Conservation (phyloP, 2,329 filamentous ascomycete genomes). For the Fusarium phyllophilum region DNA sequence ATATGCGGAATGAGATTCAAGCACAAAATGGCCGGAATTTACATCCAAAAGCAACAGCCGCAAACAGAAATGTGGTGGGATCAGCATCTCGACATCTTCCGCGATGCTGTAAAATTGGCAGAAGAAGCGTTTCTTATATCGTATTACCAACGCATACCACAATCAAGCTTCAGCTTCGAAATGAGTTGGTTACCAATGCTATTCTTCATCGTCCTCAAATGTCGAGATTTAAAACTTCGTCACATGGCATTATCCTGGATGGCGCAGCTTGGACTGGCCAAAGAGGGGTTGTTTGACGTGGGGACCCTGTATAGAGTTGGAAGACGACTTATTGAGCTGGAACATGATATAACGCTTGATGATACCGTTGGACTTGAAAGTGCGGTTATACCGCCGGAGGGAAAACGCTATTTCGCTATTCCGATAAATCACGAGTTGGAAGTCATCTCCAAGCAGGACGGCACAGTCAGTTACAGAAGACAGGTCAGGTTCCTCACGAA, state of each 20-base stretch:
- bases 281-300: constrained; percentile 13
- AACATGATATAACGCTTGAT: not conserved
- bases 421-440: constrained; percentile 10
- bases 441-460: not conserved
- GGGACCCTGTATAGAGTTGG: constrained; percentile 17
- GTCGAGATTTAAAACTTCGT: not conserved
- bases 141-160: not conserved
- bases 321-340: constrained; percentile 3
- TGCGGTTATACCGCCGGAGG: not conserved
- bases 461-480: not conserved
- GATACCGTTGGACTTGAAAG: not conserved
- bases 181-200: constrained; percentile 3
- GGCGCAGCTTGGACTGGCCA: not conserved
- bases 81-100: not conserved
- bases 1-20: constrained; percentile 7
- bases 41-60: not conserved
- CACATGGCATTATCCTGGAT: not conserved
- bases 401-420: not conserved
- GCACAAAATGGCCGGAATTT: not conserved
- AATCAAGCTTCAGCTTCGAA: constrained; percentile 9
- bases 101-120: not conserved
- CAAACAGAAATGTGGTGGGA: constrained; percentile 13
- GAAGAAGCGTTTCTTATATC: not conserved
- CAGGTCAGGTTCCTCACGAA: not conserved
- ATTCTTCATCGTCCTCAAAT: not conserved